These are phyloP conservation scores for Flueggea neowawraea DNA, from an alignment of 441 rosid species.

Conservation along the genomic window DNA sequence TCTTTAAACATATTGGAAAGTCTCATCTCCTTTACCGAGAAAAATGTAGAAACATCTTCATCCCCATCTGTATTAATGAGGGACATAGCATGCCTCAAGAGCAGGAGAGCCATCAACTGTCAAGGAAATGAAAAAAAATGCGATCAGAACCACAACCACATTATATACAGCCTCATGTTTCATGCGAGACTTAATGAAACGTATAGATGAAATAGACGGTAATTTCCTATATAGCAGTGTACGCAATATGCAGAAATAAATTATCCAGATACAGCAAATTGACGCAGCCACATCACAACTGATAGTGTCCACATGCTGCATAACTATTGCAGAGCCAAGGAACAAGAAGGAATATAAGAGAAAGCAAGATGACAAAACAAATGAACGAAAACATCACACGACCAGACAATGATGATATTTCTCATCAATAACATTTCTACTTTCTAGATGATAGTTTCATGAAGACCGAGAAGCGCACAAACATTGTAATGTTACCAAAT, in stretches of 20 bases:
- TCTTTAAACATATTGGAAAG: constrained; percentile 5
- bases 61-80: constrained; percentile 61
- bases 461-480: no score
- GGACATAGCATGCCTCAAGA: constrained; percentile 74
- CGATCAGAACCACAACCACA: neutral
- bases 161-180: neutral
- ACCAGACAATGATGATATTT: no score
- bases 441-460: no score
- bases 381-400: no score
- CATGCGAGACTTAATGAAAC: no score
- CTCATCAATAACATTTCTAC: no score
- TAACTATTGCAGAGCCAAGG: no score
- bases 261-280: neutral
- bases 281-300: neutral
- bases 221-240: neutral
- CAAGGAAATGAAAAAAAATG: neutral
- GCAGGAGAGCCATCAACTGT: constrained; percentile 86
- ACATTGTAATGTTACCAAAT: no score
- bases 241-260: neutral
- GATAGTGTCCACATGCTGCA: neutral
- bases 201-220: no score
- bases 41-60: constrained; percentile 63
- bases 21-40: constrained; percentile 52
- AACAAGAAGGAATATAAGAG: no score
- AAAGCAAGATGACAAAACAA: no score